Evolutionary conservation across 2,329 filamentous ascomycete genomes (phyloP), one percentile per base, ranked within the genome.

Genomic region (Dissoconium aciculare): DNA sequence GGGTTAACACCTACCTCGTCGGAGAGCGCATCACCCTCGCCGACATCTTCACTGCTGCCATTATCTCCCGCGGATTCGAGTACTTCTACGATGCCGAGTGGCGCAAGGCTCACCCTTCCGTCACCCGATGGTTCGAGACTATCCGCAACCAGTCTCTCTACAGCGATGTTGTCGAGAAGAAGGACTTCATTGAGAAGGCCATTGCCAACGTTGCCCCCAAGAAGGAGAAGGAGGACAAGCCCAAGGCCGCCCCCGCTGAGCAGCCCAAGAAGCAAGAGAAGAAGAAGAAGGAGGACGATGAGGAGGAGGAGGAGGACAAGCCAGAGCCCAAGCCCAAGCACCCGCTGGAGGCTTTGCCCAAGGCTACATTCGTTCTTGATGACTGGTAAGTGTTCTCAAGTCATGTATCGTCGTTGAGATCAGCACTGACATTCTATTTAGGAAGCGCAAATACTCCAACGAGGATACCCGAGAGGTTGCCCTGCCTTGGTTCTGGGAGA

Each of bases 401-500:
- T 10, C 11, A 26, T 15, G 19, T 17, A 16, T 33, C 11, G 15
- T 28, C n/a, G 11, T 14, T 34, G 11, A 11, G 29, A 8, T 8
- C 19, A n/a, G 11, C 11, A 28, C 34, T 41, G 11, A 38, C 33
- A 16, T 17, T 23, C 14, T 17, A n/a, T 26, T 15, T 29, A 49
- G 47, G 49, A 98, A 98, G 79, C 84, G 89, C 56, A 77, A 82
- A 62, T 98, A 92, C 75, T 98, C 89, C 53, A 98, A 98, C 75
- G 72, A 78, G 58, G 83, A 94, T 43, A 85, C 81, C 48, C 71
- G 72, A 35, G 67, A 75, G 43, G 76, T 69, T 43, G 83, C 87
- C 51, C 67, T 95, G 52, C 85, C 87, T 60, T 95, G 80, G 79
- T 95, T 98, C 77, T 98, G 87, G 87, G 76, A 94, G 67, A 83